Conservation (phyloP, 768 basidiomycete species). For the Mycena vitilis region DNA sequence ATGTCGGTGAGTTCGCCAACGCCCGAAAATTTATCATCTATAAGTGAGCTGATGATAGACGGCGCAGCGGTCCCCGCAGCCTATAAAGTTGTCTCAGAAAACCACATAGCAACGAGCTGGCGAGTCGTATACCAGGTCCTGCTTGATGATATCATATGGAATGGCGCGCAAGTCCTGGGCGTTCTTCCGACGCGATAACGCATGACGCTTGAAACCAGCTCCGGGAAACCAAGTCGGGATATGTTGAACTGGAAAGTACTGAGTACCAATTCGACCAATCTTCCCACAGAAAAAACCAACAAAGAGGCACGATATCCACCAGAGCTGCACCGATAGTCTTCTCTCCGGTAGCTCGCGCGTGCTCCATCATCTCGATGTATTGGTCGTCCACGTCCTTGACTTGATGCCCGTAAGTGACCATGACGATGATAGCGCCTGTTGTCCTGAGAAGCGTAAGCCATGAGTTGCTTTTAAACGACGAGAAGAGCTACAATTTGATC, state of each 20-base stretch:
- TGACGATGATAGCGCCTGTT: not conserved
- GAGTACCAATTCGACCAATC: not conserved
- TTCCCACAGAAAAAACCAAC: not conserved
- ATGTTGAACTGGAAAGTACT: not conserved
- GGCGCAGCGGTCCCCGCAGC: slow-evolving; percentile 6
- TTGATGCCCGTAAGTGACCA: not conserved
- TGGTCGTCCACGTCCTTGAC: not conserved
- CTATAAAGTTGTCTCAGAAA: not conserved
- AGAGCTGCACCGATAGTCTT: slow-evolving; percentile 6
- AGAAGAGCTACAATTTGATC: not conserved
- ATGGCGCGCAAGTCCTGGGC: slow-evolving; percentile 3
- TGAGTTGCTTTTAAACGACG: not conserved
- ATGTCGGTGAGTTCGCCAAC: not conserved
- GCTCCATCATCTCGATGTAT: slow-evolving; percentile 2
- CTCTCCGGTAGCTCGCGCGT: not conserved
- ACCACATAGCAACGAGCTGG: not conserved
- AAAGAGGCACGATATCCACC: not conserved
- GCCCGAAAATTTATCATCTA: not conserved
- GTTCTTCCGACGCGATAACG: not conserved
- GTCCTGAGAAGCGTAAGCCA: not conserved
- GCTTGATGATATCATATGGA: slow-evolving; percentile 1
- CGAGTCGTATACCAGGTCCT: not conserved
- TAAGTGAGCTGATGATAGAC: slow-evolving; percentile 4
- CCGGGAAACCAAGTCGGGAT: slow-evolving; percentile 7
- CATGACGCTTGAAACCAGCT: slow-evolving; percentile 2